Evolutionary conservation across 1,284 basidiomycete genomes (phyloP), one percentile per base, ranked within the genome.

Genomic region (Amylostereum chailletii): DNA sequence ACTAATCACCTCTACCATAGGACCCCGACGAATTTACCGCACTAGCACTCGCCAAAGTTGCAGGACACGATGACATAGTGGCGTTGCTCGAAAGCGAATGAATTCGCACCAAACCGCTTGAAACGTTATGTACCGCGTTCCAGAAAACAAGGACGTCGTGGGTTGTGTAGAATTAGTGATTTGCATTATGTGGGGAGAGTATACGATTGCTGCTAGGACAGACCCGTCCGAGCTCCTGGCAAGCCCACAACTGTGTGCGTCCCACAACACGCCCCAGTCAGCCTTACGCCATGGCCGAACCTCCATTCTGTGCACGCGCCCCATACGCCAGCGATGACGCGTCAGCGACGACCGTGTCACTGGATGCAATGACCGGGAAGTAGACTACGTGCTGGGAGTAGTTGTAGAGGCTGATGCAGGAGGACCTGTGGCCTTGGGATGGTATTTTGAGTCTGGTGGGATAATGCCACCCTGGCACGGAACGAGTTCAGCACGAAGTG

Each of bases 11-110:
- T 40, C 45, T 3, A 37, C 4, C 51, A 26, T 60, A 90, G 85
- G 91, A 91, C 61, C 69, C 77, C 30, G 89, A 91, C 58, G 80
- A 76, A 27, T 70, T 86, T 53, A 77, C 80, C 9, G 77, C 83
- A 2, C 56, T 68, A 38, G 83, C 89, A 55, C 66, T 91, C 48
- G 87, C 89, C 45, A 63, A 67, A 37, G 71, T 83, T 46, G 81
- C 84, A 9, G 83, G 82, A 33, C 83, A 86, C 55, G 66, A 74
- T 33, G 73, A 79, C 3, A 76, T 91, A 55, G 76, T 71, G 52
- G 60, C 66, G 37, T 61, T 81, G 53, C 66, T 90, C 49, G 61
- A 62, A 49, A 42, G 43, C 40, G 48, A 34, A 38, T 47, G 40
- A 49, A 29, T 19, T 19, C 19, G 19, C 1, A 19, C 19, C 1